Conservation (phyloP, 495 filamentous ascomycete genomes). For the Hyaloscypha variabilis region DNA sequence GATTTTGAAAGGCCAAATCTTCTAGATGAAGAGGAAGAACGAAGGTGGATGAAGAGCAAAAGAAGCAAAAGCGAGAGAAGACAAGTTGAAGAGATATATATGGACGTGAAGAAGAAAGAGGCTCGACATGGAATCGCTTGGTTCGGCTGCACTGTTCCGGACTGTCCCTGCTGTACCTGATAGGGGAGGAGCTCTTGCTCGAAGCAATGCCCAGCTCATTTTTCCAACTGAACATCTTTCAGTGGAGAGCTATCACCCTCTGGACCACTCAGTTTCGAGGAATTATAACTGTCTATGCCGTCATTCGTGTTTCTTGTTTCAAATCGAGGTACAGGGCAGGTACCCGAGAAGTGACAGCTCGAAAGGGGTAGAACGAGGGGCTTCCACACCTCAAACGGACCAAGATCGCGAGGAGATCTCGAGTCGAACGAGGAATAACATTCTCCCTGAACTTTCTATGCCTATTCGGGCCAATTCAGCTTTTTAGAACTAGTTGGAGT, state of each 20-base stretch:
- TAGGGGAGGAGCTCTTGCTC: not conserved
- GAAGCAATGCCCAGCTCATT: not conserved
- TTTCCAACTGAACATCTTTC: not conserved
- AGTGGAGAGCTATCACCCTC: not conserved
- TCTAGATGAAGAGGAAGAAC: not conserved
- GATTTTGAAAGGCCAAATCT: not conserved
- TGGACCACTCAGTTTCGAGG: not conserved
- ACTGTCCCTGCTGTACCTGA: not conserved
- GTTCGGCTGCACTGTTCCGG: not conserved
- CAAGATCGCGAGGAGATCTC: not conserved
- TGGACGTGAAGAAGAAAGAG: not conserved
- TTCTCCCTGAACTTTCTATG: not conserved
- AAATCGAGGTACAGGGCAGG: conserved; percentile 15
- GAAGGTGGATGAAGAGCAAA: not conserved
- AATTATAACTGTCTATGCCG: not conserved
- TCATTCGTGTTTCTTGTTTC: conserved; percentile 14
- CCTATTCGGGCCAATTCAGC: not conserved
- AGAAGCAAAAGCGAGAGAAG: not conserved
- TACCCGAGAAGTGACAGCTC: conserved; percentile 20
- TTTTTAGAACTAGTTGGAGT: conserved; percentile 6
- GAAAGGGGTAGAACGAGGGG: conserved; percentile 5
- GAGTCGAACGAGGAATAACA: not conserved
- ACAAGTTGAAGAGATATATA: not conserved
- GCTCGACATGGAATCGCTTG: not conserved
- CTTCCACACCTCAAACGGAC: not conserved